These are phyloP conservation scores for Babesia bigemina DNA, from an alignment of 169 alveolate genomes.

Conservation along the genomic window DNA sequence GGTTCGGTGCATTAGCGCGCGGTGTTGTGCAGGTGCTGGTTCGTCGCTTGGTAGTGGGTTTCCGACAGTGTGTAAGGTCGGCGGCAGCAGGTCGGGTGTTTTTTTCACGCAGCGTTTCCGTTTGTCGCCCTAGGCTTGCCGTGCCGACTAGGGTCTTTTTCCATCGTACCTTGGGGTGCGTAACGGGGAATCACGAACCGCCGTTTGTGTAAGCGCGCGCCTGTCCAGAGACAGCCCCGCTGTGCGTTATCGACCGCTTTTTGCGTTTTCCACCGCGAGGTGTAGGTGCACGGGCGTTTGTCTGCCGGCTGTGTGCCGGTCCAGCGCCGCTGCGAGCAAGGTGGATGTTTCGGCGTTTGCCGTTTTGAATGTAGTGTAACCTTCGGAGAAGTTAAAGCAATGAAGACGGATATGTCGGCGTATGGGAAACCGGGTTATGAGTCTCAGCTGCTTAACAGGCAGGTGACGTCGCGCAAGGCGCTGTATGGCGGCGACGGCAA, in stretches of 20 bases:
- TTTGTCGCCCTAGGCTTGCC: background rate
- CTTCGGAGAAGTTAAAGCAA: conserved; percentile 24
- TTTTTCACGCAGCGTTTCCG: conserved; percentile 5
- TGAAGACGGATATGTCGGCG: conserved; percentile 6
- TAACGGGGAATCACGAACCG: conserved; percentile 18
- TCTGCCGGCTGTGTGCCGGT: conserved; percentile 5
- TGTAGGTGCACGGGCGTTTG: background rate
- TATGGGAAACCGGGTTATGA: background rate
- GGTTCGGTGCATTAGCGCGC: conserved; percentile 32
- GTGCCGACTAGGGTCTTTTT: background rate
- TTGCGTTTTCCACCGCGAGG: background rate
- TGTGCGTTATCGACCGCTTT: too few species aligned
- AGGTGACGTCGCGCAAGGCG: conserved; percentile 6
- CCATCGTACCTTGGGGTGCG: conserved; percentile 4
- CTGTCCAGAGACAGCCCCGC: too few species aligned
- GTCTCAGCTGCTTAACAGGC: background rate
- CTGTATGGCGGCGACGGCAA: conserved; percentile 17
- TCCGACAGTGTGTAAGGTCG: background rate
- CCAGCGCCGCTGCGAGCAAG: too few species aligned
- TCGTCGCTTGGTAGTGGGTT: conserved; percentile 19
- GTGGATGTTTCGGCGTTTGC: too few species aligned
- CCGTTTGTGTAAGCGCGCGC: background rate
- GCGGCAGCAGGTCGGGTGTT: conserved; percentile 8
- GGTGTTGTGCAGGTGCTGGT: conserved; percentile 28
- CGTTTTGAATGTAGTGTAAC: conserved; percentile 23